These are phyloP conservation scores for Calonectria ilicicola DNA, from an alignment of 2,329 filamentous ascomycete genomes.

Conservation along the genomic window DNA sequence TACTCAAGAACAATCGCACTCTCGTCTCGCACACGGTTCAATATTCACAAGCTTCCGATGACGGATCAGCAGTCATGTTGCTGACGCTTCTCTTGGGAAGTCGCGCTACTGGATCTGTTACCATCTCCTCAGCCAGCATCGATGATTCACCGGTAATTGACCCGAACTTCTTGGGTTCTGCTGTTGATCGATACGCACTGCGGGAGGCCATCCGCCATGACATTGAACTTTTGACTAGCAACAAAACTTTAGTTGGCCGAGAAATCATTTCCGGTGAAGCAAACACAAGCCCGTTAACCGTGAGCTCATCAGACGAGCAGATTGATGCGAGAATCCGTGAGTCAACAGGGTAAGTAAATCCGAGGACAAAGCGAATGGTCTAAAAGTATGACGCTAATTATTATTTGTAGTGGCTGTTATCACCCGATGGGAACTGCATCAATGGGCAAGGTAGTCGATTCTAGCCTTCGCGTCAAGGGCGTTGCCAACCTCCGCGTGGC, in stretches of 20 bases:
- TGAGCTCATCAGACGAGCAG: conserved; percentile 41
- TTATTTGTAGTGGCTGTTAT: conserved; percentile 35
- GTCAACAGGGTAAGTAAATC: conserved; percentile 9
- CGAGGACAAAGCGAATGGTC: neutral
- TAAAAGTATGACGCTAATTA: neutral
- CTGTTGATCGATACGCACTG: conserved; percentile 45
- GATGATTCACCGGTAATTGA: conserved; percentile 40
- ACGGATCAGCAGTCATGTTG: conserved; percentile 37
- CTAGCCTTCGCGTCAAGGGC: conserved; percentile 51
- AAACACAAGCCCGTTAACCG: conserved; percentile 30
- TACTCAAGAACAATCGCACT: conserved; percentile 19
- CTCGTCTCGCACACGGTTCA: conserved; percentile 35
- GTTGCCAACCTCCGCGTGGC: conserved; percentile 52
- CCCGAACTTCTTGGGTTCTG: conserved; percentile 46
- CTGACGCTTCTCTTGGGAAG: conserved; percentile 39
- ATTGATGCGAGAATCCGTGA: conserved; percentile 42
- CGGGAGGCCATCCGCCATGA: conserved; percentile 42
- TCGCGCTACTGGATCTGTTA: conserved; percentile 44
- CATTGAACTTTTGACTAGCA: conserved; percentile 33
- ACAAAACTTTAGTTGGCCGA: conserved; percentile 29
- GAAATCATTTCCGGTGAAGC: conserved; percentile 39
- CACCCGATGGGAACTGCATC: conserved; percentile 45
- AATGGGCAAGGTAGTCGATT: conserved; percentile 59
- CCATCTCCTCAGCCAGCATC: conserved; percentile 31
- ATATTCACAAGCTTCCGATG: conserved; percentile 32